Evolutionary conservation across 2,329 filamentous ascomycete genomes (phyloP).

Genomic region (Aspergillus chevalieri): DNA sequence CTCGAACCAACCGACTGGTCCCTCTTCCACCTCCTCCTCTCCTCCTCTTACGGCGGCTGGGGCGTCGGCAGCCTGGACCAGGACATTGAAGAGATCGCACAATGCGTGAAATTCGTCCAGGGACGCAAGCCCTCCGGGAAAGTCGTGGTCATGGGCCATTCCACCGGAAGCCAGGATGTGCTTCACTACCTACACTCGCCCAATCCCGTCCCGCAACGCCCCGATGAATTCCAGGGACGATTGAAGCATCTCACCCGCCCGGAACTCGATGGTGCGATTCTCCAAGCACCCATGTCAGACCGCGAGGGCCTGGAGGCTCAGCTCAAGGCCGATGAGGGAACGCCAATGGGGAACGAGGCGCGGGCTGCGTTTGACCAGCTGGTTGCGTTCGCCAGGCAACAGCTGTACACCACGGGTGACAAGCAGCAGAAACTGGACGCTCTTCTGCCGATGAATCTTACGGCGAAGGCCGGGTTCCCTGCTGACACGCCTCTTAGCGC

Average conservation of each 20-base stretch:
- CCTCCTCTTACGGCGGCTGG: slow-evolving; percentile 51
- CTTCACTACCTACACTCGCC: slow-evolving; percentile 55
- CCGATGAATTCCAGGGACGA: slow-evolving; percentile 20
- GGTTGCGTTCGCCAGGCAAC: slow-evolving; percentile 26
- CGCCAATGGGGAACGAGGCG: slow-evolving; percentile 10
- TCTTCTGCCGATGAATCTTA: slow-evolving; percentile 30
- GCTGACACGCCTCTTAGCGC: slow-evolving; percentile 47
- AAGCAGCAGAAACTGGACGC: slow-evolving; percentile 14
- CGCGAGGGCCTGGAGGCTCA: slow-evolving; percentile 54
- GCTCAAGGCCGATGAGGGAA: slow-evolving; percentile 7
- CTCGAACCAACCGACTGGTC: slow-evolving; percentile 49
- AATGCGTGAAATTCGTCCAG: slow-evolving; percentile 48
- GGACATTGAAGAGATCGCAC: slow-evolving; percentile 50
- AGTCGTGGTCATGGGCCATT: slow-evolving; percentile 64
- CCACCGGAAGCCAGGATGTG: slow-evolving; percentile 63
- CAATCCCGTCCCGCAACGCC: slow-evolving; percentile 29
- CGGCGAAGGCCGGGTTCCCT: slow-evolving; percentile 25
- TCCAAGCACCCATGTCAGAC: slow-evolving; percentile 77
- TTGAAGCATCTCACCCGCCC: slow-evolving; percentile 39
- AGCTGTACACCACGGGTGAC: slow-evolving; percentile 16
- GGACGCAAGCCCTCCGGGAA: slow-evolving; percentile 38
- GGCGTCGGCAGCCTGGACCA: slow-evolving; percentile 47
- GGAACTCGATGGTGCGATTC: slow-evolving; percentile 64
- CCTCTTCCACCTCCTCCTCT: slow-evolving; percentile 46
- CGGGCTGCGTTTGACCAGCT: slow-evolving; percentile 27